Evolutionary conservation across 768 basidiomycete genomes (phyloP), one percentile per base, ranked within the genome.

Genomic region (Boletus rufocinnamomeus): DNA sequence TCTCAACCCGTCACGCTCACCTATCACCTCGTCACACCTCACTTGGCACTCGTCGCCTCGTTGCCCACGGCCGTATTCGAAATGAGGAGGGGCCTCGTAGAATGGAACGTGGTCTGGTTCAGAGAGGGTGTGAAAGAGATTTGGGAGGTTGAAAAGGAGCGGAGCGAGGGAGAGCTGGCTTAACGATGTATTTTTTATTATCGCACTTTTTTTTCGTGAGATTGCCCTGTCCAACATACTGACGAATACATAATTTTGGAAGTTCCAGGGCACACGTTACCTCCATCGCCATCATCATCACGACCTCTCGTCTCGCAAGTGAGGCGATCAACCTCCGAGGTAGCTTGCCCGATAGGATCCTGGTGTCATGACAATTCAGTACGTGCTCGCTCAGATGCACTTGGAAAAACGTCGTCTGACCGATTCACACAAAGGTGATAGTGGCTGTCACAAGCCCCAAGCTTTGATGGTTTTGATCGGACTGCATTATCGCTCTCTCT

Each of bases 101-200:
- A 95, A 68, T 93, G 88, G 74, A 95, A 95, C 66, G 87, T 94
- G 3, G 87, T 91, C 38, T 92, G 86, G 72, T 89, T 95, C 69
- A 74, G 93, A 65, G 87, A 86, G 70, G 93, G 93, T 0, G 82
- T 92, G 50, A 84, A 88, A 71, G 89, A 92, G 73, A 91, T 95
- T 43, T 88, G 87, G 63, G 82, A 85, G 50, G 83, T 91, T 10
- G 91, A 93, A 69, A 80, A 77, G 60, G 87, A 90, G 66, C 61
- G 70, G 41, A 67, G 67, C 43, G 63, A 63, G 49, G 70, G 68
- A 9, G 63, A 64, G 40, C 66, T 50, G 19, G 52, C 40, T 30
- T 62, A 44, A 58, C 37, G 45, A 50, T 14, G 6, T 28, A 19
- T 28, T 32, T 17, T 28, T 40, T 19, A 41, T 11, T 21, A 37